Conservation (phyloP, 2,329 filamentous ascomycete species). For the Calonectria hawksworthii region DNA sequence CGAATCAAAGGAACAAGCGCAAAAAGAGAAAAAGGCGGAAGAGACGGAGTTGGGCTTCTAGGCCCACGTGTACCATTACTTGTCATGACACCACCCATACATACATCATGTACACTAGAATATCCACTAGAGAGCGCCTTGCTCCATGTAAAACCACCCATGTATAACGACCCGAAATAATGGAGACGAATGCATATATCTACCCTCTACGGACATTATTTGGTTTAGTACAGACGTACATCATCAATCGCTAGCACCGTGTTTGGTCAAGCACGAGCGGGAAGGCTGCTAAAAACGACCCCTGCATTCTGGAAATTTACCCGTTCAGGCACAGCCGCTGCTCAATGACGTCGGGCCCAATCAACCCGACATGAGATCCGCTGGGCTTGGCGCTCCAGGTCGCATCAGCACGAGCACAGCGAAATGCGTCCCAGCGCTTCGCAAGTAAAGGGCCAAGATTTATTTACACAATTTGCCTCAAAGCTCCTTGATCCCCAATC, state of each 20-base stretch:
- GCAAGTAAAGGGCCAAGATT: not conserved
- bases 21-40: not conserved
- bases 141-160: conserved; percentile 27
- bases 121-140: conserved; percentile 24
- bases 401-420: not conserved
- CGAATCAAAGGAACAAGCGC: not conserved
- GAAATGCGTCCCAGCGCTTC: not conserved
- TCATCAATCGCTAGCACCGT: not conserved
- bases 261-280: not conserved
- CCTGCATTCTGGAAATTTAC: conserved; percentile 31
- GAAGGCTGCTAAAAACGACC: not conserved
- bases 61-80: conserved; percentile 7
- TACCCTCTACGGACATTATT: not conserved
- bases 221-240: not conserved
- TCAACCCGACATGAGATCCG: not conserved
- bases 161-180: not conserved
- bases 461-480: not conserved
- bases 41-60: conserved; percentile 26
- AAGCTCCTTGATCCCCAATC: not conserved
- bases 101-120: conserved; percentile 38
- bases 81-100: conserved; percentile 27
- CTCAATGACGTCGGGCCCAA: conserved; percentile 11
- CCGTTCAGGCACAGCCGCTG: conserved; percentile 22
- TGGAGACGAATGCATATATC: not conserved
- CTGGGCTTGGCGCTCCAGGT: not conserved